phyloP scores from a whole-genome alignment of 2,329 filamentous ascomycete genomes.

The Apiospora arundinis region DNA sequence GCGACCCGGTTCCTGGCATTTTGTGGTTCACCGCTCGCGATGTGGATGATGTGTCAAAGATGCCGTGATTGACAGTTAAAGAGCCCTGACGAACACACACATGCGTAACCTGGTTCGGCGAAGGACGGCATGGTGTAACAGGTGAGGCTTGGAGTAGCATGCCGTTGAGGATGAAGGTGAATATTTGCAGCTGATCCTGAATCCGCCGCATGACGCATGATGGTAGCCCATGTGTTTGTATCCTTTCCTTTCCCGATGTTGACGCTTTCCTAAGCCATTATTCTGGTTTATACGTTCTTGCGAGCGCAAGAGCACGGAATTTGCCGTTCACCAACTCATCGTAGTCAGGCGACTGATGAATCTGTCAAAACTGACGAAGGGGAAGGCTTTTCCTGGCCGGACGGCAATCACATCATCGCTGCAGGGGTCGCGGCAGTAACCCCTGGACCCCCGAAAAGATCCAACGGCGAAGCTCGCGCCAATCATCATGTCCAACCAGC shows the following conservation, averaged over 20 bases:
- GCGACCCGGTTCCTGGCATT: conserved; percentile 6
- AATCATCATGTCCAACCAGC: neutral
- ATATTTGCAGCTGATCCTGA: neutral
- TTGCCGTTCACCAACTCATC: neutral
- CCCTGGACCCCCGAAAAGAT: conserved; percentile 4
- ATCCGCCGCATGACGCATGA: conserved; percentile 12
- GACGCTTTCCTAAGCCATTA: neutral
- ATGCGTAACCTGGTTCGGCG: conserved; percentile 4
- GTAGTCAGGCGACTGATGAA: neutral
- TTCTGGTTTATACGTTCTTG: neutral
- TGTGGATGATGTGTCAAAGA: conserved; percentile 5
- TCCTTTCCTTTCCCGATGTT: neutral
- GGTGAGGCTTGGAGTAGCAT: neutral
- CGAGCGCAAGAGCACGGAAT: neutral
- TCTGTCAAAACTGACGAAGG: neutral
- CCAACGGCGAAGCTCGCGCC: conserved; percentile 7
- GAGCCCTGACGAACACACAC: neutral
- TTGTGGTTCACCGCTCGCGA: neutral
- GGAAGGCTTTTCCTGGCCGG: neutral
- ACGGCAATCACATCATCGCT: neutral
- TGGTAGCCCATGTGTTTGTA: neutral
- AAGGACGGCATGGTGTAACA: neutral
- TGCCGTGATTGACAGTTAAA: conserved; percentile 2
- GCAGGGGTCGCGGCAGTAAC: conserved; percentile 13
- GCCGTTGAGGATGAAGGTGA: neutral